phyloP scores from a whole-genome alignment of 371 early-diverging fungal species.

The Mortierella sp. region DNA sequence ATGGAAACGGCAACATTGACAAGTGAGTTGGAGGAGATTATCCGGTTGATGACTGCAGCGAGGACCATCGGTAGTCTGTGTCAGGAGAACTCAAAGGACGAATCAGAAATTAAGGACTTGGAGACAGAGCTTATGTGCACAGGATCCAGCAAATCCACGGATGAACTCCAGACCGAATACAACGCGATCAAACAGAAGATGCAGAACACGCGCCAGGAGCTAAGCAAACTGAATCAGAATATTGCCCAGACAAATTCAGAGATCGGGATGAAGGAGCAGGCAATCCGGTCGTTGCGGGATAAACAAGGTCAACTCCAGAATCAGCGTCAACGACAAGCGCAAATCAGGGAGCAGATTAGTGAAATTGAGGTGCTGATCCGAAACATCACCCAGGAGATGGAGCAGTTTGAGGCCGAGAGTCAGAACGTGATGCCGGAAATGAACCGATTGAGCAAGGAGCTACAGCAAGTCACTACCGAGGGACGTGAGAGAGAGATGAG shows the following conservation, averaged over 20 bases:
- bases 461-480: slow-evolving; percentile 15
- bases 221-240: slow-evolving; percentile 35
- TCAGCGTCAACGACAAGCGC: slow-evolving; percentile 48
- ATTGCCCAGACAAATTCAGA: slow-evolving; percentile 44
- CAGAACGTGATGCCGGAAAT: slow-evolving; percentile 37
- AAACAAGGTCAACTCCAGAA: slow-evolving; percentile 50
- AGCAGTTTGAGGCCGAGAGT: slow-evolving; percentile 55
- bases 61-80: slow-evolving; percentile 61
- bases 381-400: slow-evolving; percentile 31
- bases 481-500: slow-evolving; percentile 53
- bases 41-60: slow-evolving; percentile 35
- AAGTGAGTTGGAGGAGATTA: slow-evolving; percentile 38
- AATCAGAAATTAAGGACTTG: slow-evolving; percentile 62
- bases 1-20: slow-evolving; percentile 15
- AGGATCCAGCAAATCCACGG: slow-evolving; percentile 75
- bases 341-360: slow-evolving; percentile 43
- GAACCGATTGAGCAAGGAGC: slow-evolving; percentile 23
- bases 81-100: slow-evolving; percentile 59
- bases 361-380: slow-evolving; percentile 47
- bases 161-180: slow-evolving; percentile 78
- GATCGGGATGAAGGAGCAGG: slow-evolving; percentile 37
- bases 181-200: slow-evolving; percentile 65
- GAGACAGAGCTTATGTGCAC: slow-evolving; percentile 72
- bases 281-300: slow-evolving; percentile 49
- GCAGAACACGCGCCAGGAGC: slow-evolving; percentile 53